Evolutionary conservation across 768 basidiomycete genomes (phyloP).

Genomic region (Mycena latifolia): DNA sequence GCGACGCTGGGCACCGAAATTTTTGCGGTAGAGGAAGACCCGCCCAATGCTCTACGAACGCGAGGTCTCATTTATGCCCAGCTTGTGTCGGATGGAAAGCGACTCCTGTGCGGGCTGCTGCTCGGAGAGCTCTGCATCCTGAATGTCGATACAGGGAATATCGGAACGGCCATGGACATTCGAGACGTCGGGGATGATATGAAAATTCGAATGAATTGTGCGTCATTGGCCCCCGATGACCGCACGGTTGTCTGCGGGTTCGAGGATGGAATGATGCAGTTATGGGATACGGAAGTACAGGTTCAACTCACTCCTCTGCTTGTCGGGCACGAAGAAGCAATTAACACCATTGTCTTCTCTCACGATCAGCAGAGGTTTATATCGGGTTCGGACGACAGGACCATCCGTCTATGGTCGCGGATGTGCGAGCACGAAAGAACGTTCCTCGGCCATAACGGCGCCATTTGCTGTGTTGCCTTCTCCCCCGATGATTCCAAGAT

Average conservation of each 20-base stretch:
- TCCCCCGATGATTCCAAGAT: conserved; percentile 6
- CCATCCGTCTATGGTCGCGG: neutral
- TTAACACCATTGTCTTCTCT: conserved; percentile 5
- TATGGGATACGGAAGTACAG: conserved; percentile 7
- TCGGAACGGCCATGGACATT: neutral
- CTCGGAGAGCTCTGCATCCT: neutral
- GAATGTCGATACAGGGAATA: neutral
- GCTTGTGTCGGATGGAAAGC: conserved; percentile 1
- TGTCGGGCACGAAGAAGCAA: neutral
- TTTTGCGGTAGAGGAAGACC: neutral
- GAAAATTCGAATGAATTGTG: neutral
- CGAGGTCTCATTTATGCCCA: neutral
- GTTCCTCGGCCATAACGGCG: neutral
- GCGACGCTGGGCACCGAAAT: neutral
- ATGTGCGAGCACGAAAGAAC: neutral
- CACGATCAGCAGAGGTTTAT: neutral
- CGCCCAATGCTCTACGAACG: neutral
- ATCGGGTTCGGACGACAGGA: neutral
- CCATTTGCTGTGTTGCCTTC: neutral
- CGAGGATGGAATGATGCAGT: conserved; percentile 1
- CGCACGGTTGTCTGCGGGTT: conserved; percentile 15
- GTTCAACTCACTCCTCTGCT: neutral
- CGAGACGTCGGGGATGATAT: neutral
- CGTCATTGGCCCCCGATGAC: conserved; percentile 7
- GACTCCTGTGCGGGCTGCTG: neutral